phyloP scores from a whole-genome alignment of 441 rosid genomes.

The Adansonia madagascariensis region DNA sequence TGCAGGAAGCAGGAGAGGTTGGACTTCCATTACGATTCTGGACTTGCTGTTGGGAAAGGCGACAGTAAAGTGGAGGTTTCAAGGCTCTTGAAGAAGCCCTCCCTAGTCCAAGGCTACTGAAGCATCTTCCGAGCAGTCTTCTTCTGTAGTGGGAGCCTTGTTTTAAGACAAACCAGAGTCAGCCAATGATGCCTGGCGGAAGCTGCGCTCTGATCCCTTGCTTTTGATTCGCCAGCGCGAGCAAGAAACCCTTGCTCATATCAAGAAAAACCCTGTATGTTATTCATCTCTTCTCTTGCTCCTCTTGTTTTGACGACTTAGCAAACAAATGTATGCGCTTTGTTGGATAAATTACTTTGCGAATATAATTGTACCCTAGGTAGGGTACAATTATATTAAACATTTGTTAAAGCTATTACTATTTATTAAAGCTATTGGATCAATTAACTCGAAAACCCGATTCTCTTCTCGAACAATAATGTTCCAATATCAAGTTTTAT shows the following conservation, averaged over 20 bases:
- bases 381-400: too few species aligned
- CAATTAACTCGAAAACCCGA: not conserved
- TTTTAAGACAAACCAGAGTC: slow-evolving; percentile 82
- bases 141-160: slow-evolving; percentile 73
- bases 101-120: slow-evolving; percentile 33
- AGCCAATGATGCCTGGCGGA: slow-evolving; percentile 88
- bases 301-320: not conserved
- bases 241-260: slow-evolving; percentile 82
- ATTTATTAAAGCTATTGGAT: not conserved
- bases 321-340: not conserved
- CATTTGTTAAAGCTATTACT: not conserved
- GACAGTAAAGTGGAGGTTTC: slow-evolving; percentile 52
- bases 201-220: slow-evolving; percentile 75
- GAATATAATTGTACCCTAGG: not conserved
- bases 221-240: slow-evolving; percentile 87
- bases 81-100: slow-evolving; percentile 63
- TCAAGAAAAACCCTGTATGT: slow-evolving; percentile 90
- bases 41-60: slow-evolving; percentile 81
- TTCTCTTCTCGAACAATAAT: not conserved
- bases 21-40: slow-evolving; percentile 88
- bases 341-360: not conserved
- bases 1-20: slow-evolving; percentile 87
- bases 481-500: not conserved
- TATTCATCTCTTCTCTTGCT: not conserved
- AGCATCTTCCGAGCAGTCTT: slow-evolving; percentile 39